phyloP scores from a whole-genome alignment of 495 filamentous ascomycete genomes.

The Usnea hakonensis region DNA sequence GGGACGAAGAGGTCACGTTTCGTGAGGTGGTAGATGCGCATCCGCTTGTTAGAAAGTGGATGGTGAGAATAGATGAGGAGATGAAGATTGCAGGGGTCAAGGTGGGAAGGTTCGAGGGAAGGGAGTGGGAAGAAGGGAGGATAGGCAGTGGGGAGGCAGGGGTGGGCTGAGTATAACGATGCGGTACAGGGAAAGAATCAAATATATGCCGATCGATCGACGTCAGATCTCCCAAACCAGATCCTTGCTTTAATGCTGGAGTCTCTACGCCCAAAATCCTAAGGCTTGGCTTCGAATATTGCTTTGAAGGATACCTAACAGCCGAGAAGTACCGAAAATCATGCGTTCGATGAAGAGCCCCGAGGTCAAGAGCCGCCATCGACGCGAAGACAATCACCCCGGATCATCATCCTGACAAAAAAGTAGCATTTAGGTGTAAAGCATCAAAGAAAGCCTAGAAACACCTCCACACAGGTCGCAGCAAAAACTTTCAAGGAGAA shows the following conservation, averaged over 20 bases:
- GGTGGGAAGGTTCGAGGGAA: conserved; percentile 16
- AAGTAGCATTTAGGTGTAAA: neutral
- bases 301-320: neutral
- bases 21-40: conserved; percentile 28
- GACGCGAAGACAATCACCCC: too few species aligned
- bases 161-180: neutral
- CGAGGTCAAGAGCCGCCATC: neutral
- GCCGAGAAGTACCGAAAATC: neutral
- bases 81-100: conserved; percentile 37
- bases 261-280: too few species aligned
- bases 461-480: neutral
- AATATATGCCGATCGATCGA: neutral
- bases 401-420: neutral
- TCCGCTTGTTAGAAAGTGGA: conserved; percentile 40
- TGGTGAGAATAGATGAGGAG: conserved; percentile 42
- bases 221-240: neutral
- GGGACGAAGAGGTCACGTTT: conserved; percentile 24
- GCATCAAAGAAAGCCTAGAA: neutral
- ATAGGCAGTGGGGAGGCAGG: neutral
- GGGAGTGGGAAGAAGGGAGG: conserved; percentile 21
- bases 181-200: neutral
- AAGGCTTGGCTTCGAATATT: neutral
- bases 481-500: too few species aligned
- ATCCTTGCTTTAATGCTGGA: neutral
- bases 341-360: neutral